Base-by-base conservation (phyloP, 2,329 filamentous ascomycete species). In the Fusarium nygamai region DNA sequence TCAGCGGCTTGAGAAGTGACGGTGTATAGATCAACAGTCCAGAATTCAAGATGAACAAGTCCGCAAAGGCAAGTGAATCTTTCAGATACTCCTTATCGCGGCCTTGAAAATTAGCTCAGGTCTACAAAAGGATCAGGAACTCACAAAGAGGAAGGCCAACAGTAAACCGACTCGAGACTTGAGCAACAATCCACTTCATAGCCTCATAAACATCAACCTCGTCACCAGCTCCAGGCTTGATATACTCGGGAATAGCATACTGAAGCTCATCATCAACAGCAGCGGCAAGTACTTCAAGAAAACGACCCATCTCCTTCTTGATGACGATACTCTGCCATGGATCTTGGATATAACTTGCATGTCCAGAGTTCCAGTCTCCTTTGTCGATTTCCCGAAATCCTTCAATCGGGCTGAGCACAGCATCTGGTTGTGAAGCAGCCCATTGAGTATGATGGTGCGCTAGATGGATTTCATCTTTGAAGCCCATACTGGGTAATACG, bases 401-500 rank as follows among this genome's bases (percentile, higher is more conserved):
- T 19, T 83, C 76, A 5, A 56, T 59, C 1, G 80, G 74, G 31
- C 79, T 82, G 24, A 86, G 78, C 0, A 81, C 75, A 6, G 71
- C 66, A 4, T 86, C 84, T 4, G 83, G 83, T 41, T 86, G 85
- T 6, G 79, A 72, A 20, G 82, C 69, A 3, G 82, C 76, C 85
- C 85, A 86, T 29, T 81, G 78, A 69, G 86, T 77, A 6, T 81
- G 78, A 36, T 76, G 81, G 8, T 78, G 76, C 0, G 85, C 85
- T 51, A 87, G 68, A 61, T 87, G 82, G 22, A 86, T 72, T 67
- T 86, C 84, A 36, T 81, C 79, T 39, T 82, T 82, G 38, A 83
- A 80, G 8, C 82, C 83, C 24, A 85, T 75, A 3, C 83, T 82
- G 0, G 85, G 85, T 8, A 86, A 60, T 3, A 86, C 76, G 8